Evolutionary conservation across 1,284 basidiomycete species (phyloP).

Genomic region (Cryptococcus sp.): DNA sequence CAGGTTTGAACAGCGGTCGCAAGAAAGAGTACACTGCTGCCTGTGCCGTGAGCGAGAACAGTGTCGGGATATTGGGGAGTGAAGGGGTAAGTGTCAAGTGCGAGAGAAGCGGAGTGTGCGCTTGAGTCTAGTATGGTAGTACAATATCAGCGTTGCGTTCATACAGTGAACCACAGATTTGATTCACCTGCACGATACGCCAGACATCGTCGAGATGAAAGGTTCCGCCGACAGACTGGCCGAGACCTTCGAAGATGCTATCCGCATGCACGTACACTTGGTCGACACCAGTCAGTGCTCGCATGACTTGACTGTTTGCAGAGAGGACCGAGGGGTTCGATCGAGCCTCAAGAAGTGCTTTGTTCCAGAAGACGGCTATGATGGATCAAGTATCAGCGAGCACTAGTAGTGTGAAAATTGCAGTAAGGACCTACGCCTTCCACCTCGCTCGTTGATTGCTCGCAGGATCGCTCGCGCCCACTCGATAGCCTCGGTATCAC

Average conservation of each 20-base stretch:
- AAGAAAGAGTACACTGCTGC: conserved; percentile 43
- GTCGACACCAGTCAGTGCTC: conserved; percentile 19
- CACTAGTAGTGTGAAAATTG: background rate
- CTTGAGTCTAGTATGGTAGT: conserved; percentile 4
- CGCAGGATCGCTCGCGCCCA: conserved; percentile 32
- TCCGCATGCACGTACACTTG: conserved; percentile 34
- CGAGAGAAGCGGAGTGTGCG: conserved; percentile 26
- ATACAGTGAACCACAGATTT: too few relatives aligned
- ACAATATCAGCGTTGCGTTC: background rate
- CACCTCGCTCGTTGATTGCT: conserved; percentile 16
- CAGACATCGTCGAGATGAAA: background rate
- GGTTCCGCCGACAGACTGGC: conserved; percentile 6
- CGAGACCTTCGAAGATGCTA: conserved; percentile 16
- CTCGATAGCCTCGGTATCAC: conserved; percentile 36
- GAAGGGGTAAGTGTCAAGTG: conserved; percentile 42
- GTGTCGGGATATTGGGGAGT: conserved; percentile 6
- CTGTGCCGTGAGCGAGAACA: conserved; percentile 28
- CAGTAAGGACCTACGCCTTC: conserved; percentile 23
- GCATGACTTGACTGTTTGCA: conserved; percentile 30
- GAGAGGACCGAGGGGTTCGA: conserved; percentile 39
- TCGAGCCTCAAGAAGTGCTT: conserved; percentile 35
- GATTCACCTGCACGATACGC: background rate
- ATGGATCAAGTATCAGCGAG: conserved; percentile 1
- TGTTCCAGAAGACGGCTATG: conserved; percentile 41
- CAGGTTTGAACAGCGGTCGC: conserved; percentile 40